Evolutionary conservation across 257 asterid genomes (phyloP).

Genomic region (Eucommia ulmoides): DNA sequence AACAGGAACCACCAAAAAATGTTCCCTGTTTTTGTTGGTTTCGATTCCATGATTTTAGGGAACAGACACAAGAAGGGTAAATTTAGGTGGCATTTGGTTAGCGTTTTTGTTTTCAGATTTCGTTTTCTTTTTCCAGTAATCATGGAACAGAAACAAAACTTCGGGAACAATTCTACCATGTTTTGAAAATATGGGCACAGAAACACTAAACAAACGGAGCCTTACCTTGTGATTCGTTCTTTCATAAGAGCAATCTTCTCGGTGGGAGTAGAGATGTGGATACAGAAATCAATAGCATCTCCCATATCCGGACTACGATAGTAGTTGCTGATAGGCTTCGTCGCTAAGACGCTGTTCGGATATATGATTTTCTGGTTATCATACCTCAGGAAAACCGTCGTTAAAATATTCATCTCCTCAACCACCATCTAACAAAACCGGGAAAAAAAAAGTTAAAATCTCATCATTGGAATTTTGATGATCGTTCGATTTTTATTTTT

Average conservation of each 20-base stretch:
- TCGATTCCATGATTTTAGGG: too few relatives aligned
- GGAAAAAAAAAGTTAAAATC: background rate
- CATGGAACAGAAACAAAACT: too few relatives aligned
- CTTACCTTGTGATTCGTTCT: slow-evolving; percentile 65
- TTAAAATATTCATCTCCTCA: slow-evolving; percentile 86
- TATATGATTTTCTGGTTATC: slow-evolving; percentile 71
- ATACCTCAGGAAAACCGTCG: slow-evolving; percentile 60
- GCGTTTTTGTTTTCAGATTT: too few relatives aligned
- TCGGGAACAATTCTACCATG: too few relatives aligned
- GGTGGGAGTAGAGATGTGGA: slow-evolving; percentile 62
- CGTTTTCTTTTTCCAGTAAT: too few relatives aligned
- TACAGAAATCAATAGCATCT: slow-evolving; percentile 65
- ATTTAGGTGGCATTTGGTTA: too few relatives aligned
- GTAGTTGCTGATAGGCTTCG: slow-evolving; percentile 66
- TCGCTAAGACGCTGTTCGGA: slow-evolving; percentile 63
- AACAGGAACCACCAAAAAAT: too few relatives aligned
- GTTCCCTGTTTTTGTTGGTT: too few relatives aligned
- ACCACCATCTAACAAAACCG: slow-evolving; percentile 67
- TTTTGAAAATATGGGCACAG: too few relatives aligned
- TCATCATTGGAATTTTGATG: background rate
- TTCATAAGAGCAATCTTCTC: slow-evolving; percentile 63
- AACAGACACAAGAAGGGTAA: too few relatives aligned
- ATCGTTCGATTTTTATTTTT: too few relatives aligned
- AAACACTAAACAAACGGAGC: too few relatives aligned
- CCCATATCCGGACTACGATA: slow-evolving; percentile 96